phyloP scores from a whole-genome alignment of 2,329 filamentous ascomycete species.

The Endocalyx cinctus region DNA sequence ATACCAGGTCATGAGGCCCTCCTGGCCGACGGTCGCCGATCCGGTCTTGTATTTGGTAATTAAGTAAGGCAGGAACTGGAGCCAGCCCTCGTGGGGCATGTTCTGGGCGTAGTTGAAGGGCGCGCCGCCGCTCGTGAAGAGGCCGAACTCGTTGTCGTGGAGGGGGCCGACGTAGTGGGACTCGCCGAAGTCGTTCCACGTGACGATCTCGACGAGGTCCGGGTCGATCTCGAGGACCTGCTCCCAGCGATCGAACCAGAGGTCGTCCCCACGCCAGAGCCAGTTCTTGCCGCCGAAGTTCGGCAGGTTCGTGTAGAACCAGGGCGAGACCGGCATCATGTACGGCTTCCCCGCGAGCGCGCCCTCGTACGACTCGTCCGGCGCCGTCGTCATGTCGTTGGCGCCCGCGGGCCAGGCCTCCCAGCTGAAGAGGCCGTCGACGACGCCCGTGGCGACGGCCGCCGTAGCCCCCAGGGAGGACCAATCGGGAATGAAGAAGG shows the following conservation, averaged over 20 bases:
- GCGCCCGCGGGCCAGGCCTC: constrained; percentile 43
- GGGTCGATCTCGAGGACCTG: constrained; percentile 46
- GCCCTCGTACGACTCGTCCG: constrained; percentile 35
- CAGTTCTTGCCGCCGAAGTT: constrained; percentile 46
- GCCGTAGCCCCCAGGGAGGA: constrained; percentile 35
- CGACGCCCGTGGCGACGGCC: too few relatives aligned
- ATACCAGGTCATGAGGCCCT: constrained; percentile 30
- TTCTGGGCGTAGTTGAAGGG: constrained; percentile 36
- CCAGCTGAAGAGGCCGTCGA: constrained; percentile 44
- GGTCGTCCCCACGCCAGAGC: constrained; percentile 47
- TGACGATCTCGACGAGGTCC: constrained; percentile 50
- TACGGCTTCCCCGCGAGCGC: constrained; percentile 38
- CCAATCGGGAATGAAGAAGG: constrained; percentile 43
- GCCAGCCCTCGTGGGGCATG: constrained; percentile 47
- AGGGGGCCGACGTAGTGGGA: constrained; percentile 51
- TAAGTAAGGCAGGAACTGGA: constrained; percentile 43
- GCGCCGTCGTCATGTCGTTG: constrained; percentile 31
- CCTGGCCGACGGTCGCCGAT: constrained; percentile 23
- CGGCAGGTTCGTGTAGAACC: constrained; percentile 43
- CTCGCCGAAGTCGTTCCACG: constrained; percentile 57
- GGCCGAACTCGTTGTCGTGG: constrained; percentile 35
- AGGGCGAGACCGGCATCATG: constrained; percentile 43
- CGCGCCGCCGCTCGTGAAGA: neutral
- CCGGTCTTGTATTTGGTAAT: constrained; percentile 45
- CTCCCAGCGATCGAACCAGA: constrained; percentile 54